A percentile compares a stretch with the other conserved stretches of the same genome.
These are phyloP conservation scores for Chaetomium globosum DNA, from an alignment of 2,329 filamentous ascomycete genomes.

Conservation along the genomic window DNA sequence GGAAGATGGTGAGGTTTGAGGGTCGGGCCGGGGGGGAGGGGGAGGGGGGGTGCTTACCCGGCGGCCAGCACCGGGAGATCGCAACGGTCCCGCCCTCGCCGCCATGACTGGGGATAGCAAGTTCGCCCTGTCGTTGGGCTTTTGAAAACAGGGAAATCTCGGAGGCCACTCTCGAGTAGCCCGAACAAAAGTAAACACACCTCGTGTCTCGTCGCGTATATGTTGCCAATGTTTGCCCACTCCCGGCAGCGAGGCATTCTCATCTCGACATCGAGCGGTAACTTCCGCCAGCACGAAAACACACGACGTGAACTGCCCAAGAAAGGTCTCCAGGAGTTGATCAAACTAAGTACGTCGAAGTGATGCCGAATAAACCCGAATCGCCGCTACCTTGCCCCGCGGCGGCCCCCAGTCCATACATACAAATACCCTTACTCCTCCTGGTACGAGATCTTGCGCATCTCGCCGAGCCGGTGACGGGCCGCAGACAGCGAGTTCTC, in stretches of 20 bases:
- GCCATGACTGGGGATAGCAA: neutral
- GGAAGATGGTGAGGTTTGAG: neutral
- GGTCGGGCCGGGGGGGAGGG: neutral
- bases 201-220: neutral
- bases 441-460: constrained; percentile 95
- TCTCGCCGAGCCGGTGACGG: constrained; percentile 84
- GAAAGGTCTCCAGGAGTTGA: constrained; percentile 3
- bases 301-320: neutral
- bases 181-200: neutral
- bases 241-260: constrained; percentile 8
- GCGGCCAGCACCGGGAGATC: neutral
- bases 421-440: constrained; percentile 57
- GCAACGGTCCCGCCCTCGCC: neutral
- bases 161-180: neutral
- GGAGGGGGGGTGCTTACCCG: neutral
- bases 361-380: neutral
- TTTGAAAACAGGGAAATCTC: neutral
- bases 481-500: constrained; percentile 83
- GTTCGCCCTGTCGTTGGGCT: neutral
- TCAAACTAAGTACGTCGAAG: constrained; percentile 23
- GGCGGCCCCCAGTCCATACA: neutral
- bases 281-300: neutral
- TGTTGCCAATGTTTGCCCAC: constrained; percentile 15
- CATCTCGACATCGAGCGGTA: neutral
- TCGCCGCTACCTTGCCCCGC: neutral